Conservation (phyloP, 495 filamentous ascomycete species). For the Aspergillus egyptiacus region DNA sequence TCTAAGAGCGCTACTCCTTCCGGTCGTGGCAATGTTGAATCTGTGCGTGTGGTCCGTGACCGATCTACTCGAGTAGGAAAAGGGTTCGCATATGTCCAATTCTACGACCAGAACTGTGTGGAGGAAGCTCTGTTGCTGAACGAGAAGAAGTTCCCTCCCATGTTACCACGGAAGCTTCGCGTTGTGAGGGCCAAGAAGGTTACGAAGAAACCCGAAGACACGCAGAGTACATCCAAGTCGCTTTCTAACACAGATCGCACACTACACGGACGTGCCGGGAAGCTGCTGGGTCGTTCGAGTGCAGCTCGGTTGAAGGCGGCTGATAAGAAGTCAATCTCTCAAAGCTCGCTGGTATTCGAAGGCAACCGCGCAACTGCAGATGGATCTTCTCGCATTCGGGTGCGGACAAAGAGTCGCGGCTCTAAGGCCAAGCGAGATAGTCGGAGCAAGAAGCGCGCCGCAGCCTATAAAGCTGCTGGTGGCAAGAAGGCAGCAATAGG, state of each 20-base stretch:
- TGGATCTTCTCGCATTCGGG: slow-evolving; percentile 56
- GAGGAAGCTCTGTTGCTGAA: slow-evolving; percentile 81
- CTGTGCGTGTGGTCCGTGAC: slow-evolving; percentile 89
- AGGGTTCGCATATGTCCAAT: slow-evolving; percentile 97
- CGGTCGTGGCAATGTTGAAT: slow-evolving; percentile 73
- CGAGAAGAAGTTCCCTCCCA: slow-evolving; percentile 86
- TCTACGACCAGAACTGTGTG: slow-evolving; percentile 79
- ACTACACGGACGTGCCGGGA: slow-evolving; percentile 68
- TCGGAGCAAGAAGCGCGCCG: slow-evolving; percentile 52
- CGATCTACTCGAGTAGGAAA: slow-evolving; percentile 87
- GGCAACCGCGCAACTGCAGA: slow-evolving; percentile 72
- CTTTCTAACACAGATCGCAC: slow-evolving; percentile 64
- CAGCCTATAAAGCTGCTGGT: slow-evolving; percentile 59
- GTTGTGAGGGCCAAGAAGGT: slow-evolving; percentile 77
- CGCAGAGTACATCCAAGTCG: slow-evolving; percentile 38
- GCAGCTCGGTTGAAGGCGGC: slow-evolving; percentile 56
- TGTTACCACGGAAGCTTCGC: slow-evolving; percentile 81
- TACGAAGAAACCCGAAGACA: slow-evolving; percentile 57
- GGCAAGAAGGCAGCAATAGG: slow-evolving; percentile 33
- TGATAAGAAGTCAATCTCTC: slow-evolving; percentile 28
- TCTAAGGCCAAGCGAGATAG: slow-evolving; percentile 48
- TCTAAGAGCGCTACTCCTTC: slow-evolving; percentile 32
- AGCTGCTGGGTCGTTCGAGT: slow-evolving; percentile 75
- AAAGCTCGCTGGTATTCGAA: slow-evolving; percentile 76
- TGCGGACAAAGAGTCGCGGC: slow-evolving; percentile 53